A percentile compares a stretch with the other conserved stretches of the same genome.
phyloP scores from a whole-genome alignment of 257 asterid species.

The Ilex aquifolium region DNA sequence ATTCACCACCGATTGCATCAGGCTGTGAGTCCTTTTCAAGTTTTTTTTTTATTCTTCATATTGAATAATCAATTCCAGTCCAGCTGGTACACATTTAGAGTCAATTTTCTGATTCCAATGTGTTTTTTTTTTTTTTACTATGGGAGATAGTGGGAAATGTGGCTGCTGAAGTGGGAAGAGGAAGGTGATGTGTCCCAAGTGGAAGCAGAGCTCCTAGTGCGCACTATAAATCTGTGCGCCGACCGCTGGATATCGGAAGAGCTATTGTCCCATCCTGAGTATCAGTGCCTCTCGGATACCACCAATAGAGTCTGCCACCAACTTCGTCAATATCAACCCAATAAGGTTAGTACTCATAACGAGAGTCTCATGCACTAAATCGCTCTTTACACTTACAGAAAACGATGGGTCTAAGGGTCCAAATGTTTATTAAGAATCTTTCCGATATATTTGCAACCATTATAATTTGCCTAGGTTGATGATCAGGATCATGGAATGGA shows the following conservation, averaged over 20 bases:
- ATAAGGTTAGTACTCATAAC: conserved; percentile 31
- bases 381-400: background rate
- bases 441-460: too few relatives aligned
- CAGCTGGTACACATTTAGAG: background rate
- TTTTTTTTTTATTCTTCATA: too few relatives aligned
- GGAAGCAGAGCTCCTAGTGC: conserved; percentile 50
- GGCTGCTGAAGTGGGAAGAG: conserved; percentile 41
- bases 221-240: conserved; percentile 31
- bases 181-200: conserved; percentile 17
- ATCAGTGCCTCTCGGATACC: conserved; percentile 32
- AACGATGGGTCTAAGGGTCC: too few relatives aligned
- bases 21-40: conserved; percentile 31
- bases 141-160: conserved; percentile 54
- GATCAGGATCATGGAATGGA: conserved; percentile 15
- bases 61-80: too few relatives aligned
- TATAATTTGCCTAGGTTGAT: conserved; percentile 17
- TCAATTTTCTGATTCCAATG: background rate
- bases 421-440: too few relatives aligned
- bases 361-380: background rate
- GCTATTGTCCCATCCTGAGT: conserved; percentile 31
- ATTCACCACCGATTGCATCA: conserved; percentile 37
- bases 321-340: conserved; percentile 30
- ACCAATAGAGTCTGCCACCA: conserved; percentile 32
- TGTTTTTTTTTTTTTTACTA: background rate
- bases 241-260: conserved; percentile 20